Base-by-base conservation (phyloP, 257 asterid species). In the Solanum chaucha region DNA sequence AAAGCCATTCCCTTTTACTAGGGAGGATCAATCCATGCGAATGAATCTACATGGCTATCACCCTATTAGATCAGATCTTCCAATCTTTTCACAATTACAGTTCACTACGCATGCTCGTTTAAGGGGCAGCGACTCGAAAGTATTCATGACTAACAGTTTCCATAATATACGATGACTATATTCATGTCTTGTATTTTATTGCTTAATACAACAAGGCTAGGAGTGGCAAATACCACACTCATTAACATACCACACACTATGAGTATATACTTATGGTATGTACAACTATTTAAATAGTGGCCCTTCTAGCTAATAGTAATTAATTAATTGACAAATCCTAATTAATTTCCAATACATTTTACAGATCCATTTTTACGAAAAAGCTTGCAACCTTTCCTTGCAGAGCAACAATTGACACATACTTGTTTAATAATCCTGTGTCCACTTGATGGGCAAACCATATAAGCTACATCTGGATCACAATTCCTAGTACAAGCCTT, bases 351-450 rank as follows among this genome's bases (percentile, higher is more conserved):
- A 59, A 14, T 26, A 36, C 86, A 83, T 14, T 58, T 83, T 10
- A 67, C 74, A 40, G 86, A 83, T 83, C 86, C 86, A 64, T 84
- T 41, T 10, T 24, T 64, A 20, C 61, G 86, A 24, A 59, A 84
- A 34, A 84, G 40, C 5, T 84, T 64, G 61, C 78, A 84, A 41
- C 61, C 77, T 34, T 84, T 84, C 10, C 36, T 41, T 84, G 74
- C 74, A 36, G 86, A 59, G 78, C 86, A 84, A 67, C 86, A 84
- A 34, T 84, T 84, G 51, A 35, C 77, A 84, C 86, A 84, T 64
- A 71, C 78, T 32, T 28, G 34, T 38, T 8, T 67, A 7, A 28
- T 64, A 6, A 61, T 64, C 74, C 36, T 84, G 3, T 61, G 38
- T 17, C 58, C 74, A 67, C 38, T 64, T 14, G 86, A 67, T 59